Base-by-base conservation (phyloP, 2,329 filamentous ascomycete genomes). In the Venturia oleaginea region DNA sequence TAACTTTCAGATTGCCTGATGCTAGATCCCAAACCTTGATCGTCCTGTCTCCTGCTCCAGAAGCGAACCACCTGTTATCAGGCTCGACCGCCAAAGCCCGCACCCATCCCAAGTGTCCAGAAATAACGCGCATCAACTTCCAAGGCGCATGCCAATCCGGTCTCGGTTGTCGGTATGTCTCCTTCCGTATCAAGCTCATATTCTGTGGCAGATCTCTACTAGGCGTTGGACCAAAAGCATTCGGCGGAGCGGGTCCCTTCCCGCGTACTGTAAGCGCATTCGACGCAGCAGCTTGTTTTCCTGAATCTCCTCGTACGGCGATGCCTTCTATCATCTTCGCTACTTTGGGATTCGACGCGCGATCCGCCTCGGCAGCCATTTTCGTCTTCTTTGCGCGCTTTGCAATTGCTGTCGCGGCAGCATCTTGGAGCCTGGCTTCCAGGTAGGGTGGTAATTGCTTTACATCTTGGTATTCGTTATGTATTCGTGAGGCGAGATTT, bases 11-110 rank as follows among this genome's bases (percentile, higher is more conserved):
- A n/a, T 84, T 85, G 0, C 95, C 94, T 1, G 90, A 90, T 22
- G 92, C 94, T 67, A 99, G 77, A 77, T 99, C 93, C 93, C 93
- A 99, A 68, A 99, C 95, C 80, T 99, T 99, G 78, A 99, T 97
- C 1, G 93, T 97, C 62, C 95, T 83, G 75, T 99, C 94, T 64
- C 93, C 95, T 7, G 93, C 92, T 67, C 94, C 94, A 70, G 90
- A 95, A 24, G 92, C 94, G 75, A 99, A 99, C 91, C 92, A 99
- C 75, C 96, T 86, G 76, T 99, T 99, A 71, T 91, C 90, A 1
- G 95, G 95, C 76, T 99, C 95, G 60, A 97, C 91, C 0, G 93
- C 91, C 71, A 97, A 79, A 69, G 85, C 85, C 67, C 92, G 84
- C 67, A 99, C 94, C 94, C 94, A 99, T 32, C 94, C 94, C 70